Evolutionary conservation across 2,329 filamentous ascomycete genomes (phyloP), one percentile per base, ranked within the genome.

Genomic region (Alternaria solani): DNA sequence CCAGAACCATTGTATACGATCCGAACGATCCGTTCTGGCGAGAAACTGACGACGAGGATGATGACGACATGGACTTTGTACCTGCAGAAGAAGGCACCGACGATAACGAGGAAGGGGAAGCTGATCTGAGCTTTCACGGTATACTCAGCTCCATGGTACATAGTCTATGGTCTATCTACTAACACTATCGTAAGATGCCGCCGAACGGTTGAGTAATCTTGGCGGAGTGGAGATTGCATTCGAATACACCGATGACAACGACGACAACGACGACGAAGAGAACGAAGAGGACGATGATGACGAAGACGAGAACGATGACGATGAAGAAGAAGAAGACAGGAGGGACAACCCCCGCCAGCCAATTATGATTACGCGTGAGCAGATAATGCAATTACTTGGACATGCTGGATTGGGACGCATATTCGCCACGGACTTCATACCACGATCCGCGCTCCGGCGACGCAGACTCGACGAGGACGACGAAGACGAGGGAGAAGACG

Each of bases 341-440:
- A 61, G 59, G 46, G 57, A 60, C 14, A 43, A 36, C 5, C 42
- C 55, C 6, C 54, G 64, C 62, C 75, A 79, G 63, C 65, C 75
- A 23, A 61, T 68, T 51, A 68, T 72, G 80, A 81, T 83, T 64
- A 82, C 80, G 28, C 80, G 81, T 56, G 78, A 82, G 34, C 82
- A 86, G 62, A 79, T 88, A 48, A 78, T 87, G 62, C 83, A 84
- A 64, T 70, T 88, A 20, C 79, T 88, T n/a, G 82, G 84, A 7
- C 78, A 83, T 34, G 79, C 81, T 53, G 85, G 85, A 34, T 75
- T 89, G 6, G 82, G 83, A 54, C 82, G 83, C 32, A 81, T 88
- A 42, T 82, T 88, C 26, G 73, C 76, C 60, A 62, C 70, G 2
- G 75, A 76, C 52, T 71, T 71, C 8, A 68, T 67, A 46, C 67